Percentiles rank a stretch among this genome's conserved stretches.
Evolutionary conservation across 495 filamentous ascomycete genomes (phyloP).

Genomic region (Hyphodiscus hymeniophilus): DNA sequence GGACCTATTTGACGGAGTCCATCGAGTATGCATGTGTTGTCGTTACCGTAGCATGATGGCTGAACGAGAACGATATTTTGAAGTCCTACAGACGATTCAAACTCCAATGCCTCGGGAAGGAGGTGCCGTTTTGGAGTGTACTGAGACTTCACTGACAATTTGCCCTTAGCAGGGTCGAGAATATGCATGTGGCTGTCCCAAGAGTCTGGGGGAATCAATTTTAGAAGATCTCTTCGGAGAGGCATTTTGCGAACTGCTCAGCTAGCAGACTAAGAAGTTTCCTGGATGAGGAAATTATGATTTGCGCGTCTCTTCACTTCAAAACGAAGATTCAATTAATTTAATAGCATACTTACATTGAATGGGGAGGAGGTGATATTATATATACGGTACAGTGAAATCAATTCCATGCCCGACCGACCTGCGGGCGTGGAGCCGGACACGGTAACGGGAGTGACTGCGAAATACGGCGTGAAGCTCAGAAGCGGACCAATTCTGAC

Average conservation of each 20-base stretch:
- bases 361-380: no score
- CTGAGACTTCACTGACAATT: conserved; percentile 25
- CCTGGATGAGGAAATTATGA: no score
- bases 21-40: conserved; percentile 45
- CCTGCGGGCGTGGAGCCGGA: no score
- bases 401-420: no score
- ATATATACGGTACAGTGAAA: no score
- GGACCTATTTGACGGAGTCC: conserved; percentile 30
- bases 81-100: conserved; percentile 32
- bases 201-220: conserved; percentile 23
- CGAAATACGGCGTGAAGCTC: no score
- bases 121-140: conserved; percentile 33
- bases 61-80: conserved; percentile 42
- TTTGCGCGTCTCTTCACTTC: no score
- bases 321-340: no score
- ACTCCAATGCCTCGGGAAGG: conserved; percentile 31
- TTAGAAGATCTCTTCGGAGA: neutral
- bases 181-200: conserved; percentile 51
- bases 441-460: no score
- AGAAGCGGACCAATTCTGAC: no score
- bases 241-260: neutral
- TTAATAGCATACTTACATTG: no score
- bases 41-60: conserved; percentile 41
- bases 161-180: conserved; percentile 35
- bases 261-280: no score